Evolutionary conservation across 495 filamentous ascomycete genomes (phyloP), one percentile per base, ranked within the genome.

Genomic region (Talaromyces proteolyticus): DNA sequence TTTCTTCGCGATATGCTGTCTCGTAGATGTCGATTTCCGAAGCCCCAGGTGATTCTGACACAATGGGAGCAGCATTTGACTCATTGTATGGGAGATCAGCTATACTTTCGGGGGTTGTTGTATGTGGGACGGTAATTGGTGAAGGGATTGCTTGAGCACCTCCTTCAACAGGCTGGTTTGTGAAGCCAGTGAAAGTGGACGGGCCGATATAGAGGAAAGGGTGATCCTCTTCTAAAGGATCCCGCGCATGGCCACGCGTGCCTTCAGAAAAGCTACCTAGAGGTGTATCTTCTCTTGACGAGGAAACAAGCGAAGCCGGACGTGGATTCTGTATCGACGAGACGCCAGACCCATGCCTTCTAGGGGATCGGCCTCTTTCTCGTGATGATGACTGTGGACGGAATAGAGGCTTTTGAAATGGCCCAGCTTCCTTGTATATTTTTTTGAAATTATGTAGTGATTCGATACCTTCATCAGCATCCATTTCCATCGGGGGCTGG

Each of bases 1-100:
- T 77, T 71, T 95, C 89, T 43, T 82, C 72, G 37, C 86, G 79
- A 57, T 95, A 97, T 3, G 92, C 92, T 0, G 76, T 81, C 54
- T 95, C 89, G 60, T 95, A 96, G 40, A 96, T 83, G 55, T 91
- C 82, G 53, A 88, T 86, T 40, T 92, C 88, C 4, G 85, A 85
- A 6, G 81, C 84, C 1, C 81, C 80, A 7, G 90, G 91, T 7
- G 86, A 91, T 58, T 96, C 90, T 47, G 87, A 87, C 37, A 96
- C 82, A 16, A 85, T 49, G 14, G 53, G 62, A 20, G 51, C 56
- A 36, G 53, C 49, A 7, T 56, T 51, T 16, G 39, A 22, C 24
- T 20, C 14, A 18, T 29, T 19, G 29, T 59, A 53, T 25, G 56
- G 38, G 25, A 45, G 39, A 14, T 34, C 29, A 4, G 29, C 8